Base-by-base conservation (phyloP, 352 stramenopile species). In the Globisporangium uncinulatum region DNA sequence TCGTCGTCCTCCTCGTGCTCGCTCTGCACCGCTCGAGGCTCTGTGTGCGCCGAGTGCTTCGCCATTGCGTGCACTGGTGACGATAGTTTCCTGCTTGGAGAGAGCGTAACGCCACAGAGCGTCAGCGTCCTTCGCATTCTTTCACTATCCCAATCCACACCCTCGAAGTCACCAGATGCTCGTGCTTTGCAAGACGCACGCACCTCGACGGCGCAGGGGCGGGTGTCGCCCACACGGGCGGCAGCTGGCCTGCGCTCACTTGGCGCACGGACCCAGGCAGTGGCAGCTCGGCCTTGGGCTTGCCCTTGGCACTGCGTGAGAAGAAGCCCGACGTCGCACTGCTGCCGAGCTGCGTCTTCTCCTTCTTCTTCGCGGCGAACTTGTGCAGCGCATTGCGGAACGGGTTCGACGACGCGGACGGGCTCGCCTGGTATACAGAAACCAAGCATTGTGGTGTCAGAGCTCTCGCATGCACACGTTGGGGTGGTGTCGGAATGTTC, bases 351-450 rank as follows among this genome's bases (percentile, higher is more conserved):
- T 57, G 57, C 17, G 75, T 64, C 29, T 87, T 67, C 57, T 93
- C 87, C 51, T 91, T 84, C 66, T 91, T 93, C 56, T 86, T 75
- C n/a, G 21, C 10, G 13, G 63, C 54, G 48, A 93, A 88, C 53
- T 93, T 93, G 67, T 93, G 79, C 51, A 93, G 66, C 46, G 79
- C 83, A 54, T 76, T 86, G 56, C 82, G 82, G 55, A 93, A 91
- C 42, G 76, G 74, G 56, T 89, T 91, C 10, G 76, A 83, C 39
- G 76, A 83, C 29, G 61, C 62, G 34, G 66, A 71, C 32, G 63
- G 51, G 36, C 57, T 73, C 34, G 68, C 39, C 66, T 80, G 55
- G 24, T 29, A 29, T 29, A 29, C 24, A 29, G 24, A 29, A 1
- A 29, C 24, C 24, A 29, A 29, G 24, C 4, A 29, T 29, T 4